Evolutionary conservation across 352 stramenopile species (phyloP).

Genomic region (Phytophthora fragariaefolia): DNA sequence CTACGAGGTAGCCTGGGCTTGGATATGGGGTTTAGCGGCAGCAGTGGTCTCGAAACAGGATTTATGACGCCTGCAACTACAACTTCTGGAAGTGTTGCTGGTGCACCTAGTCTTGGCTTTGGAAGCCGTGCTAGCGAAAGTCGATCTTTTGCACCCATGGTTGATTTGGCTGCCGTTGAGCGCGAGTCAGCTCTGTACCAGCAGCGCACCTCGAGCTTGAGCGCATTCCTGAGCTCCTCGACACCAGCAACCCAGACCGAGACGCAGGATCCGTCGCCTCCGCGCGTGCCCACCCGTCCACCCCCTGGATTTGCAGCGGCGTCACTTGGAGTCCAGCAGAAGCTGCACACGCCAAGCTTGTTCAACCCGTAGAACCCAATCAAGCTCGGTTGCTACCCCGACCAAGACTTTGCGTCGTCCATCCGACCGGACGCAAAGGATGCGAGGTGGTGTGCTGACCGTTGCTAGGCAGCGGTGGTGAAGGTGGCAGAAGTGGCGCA

Average conservation of each 20-base stretch:
- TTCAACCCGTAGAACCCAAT: slow-evolving; percentile 58
- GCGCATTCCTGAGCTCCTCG: slow-evolving; percentile 55
- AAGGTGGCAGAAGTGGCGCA: slow-evolving; percentile 12
- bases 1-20: slow-evolving; percentile 20
- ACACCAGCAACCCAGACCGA: slow-evolving; percentile 34
- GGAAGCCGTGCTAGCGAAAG: slow-evolving; percentile 13
- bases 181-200: slow-evolving; percentile 72
- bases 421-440: slow-evolving; percentile 13
- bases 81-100: background rate
- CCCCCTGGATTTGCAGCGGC: slow-evolving; percentile 49
- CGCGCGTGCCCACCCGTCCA: slow-evolving; percentile 40
- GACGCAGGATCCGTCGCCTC: slow-evolving; percentile 32
- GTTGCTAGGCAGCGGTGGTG: slow-evolving; percentile 1
- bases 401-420: slow-evolving; percentile 10
- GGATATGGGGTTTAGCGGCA: slow-evolving; percentile 27
- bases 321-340: slow-evolving; percentile 25
- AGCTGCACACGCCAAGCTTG: slow-evolving; percentile 55
- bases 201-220: slow-evolving; percentile 77
- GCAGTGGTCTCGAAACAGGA: slow-evolving; percentile 18
- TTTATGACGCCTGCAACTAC: slow-evolving; percentile 28
- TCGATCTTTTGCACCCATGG: slow-evolving; percentile 55
- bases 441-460: slow-evolving; percentile 7
- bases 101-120: slow-evolving; percentile 8
- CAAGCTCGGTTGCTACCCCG: slow-evolving; percentile 6
- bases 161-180: slow-evolving; percentile 76